phyloP scores from a whole-genome alignment of 768 basidiomycete species.

The Termitomyces heimii region DNA sequence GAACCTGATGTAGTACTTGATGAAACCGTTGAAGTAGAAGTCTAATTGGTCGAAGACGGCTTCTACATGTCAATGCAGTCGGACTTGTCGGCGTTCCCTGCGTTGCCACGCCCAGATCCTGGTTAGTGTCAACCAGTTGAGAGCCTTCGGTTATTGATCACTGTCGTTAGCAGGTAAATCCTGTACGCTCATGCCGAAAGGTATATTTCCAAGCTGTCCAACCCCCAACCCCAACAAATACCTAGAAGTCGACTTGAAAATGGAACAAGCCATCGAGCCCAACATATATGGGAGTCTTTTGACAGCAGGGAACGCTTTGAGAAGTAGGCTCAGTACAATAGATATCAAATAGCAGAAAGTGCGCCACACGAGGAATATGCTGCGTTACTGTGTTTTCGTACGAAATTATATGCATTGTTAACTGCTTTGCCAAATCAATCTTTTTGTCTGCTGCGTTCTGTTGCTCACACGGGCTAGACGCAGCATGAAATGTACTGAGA shows the following conservation, averaged over 20 bases:
- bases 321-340: constrained; percentile 29
- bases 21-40: constrained; percentile 10
- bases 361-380: too few species aligned
- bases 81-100: constrained; percentile 5
- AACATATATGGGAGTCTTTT: constrained; percentile 42
- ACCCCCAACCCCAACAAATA: constrained; percentile 38
- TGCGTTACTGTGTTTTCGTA: too few species aligned
- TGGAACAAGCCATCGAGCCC: constrained; percentile 54
- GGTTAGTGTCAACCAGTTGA: too few species aligned
- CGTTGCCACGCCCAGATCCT: constrained; percentile 25
- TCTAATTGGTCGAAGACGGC: not conserved
- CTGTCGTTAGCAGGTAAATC: too few species aligned
- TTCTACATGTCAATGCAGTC: not conserved
- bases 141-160: too few species aligned
- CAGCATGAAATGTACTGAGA: constrained; percentile 52
- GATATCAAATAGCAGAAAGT: too few species aligned
- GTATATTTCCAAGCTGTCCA: too few species aligned
- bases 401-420: too few species aligned
- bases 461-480: constrained; percentile 46
- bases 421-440: constrained; percentile 40
- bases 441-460: constrained; percentile 50
- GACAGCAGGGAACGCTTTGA: constrained; percentile 44
- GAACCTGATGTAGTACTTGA: not conserved
- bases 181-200: too few species aligned
- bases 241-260: constrained; percentile 42